These are phyloP conservation scores for Tetrahymena thermophila DNA, from an alignment of 73 alveolate species.

Conservation along the genomic window DNA sequence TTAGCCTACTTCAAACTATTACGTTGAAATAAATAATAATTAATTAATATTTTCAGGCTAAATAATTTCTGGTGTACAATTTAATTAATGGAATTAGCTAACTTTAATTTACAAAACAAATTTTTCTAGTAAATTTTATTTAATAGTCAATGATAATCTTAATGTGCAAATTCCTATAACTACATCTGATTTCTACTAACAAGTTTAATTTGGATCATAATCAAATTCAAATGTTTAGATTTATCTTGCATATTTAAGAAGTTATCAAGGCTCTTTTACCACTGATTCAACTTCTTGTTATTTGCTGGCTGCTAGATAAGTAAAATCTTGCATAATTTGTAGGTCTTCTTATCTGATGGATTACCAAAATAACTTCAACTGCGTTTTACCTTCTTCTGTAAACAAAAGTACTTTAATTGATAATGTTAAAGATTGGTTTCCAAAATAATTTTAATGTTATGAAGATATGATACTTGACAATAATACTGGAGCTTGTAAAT, in stretches of 20 bases:
- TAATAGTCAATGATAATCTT: no score
- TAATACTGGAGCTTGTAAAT: background rate
- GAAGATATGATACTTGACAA: background rate
- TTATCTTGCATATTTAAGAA: background rate
- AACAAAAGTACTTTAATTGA: background rate
- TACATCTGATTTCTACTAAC: no score
- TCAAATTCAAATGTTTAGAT: background rate
- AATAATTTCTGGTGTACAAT: no score
- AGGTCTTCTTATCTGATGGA: background rate
- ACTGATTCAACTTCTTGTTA: background rate
- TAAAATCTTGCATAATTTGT: background rate
- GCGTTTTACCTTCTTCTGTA: background rate
- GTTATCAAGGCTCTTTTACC: background rate
- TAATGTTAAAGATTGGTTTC: background rate
- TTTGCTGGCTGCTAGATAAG: background rate
- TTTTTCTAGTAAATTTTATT: no score
- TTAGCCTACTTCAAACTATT: no score
- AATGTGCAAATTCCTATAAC: no score
- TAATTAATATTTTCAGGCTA: no score
- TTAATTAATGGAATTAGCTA: no score
- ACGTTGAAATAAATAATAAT: no score
- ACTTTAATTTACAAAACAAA: no score
- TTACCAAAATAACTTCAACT: background rate
- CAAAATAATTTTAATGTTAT: background rate
- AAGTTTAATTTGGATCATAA: no score